Evolutionary conservation across 1,139 yeast genomes (phyloP), one percentile per base, ranked within the genome.

Genomic region (Candida sanyaensis): DNA sequence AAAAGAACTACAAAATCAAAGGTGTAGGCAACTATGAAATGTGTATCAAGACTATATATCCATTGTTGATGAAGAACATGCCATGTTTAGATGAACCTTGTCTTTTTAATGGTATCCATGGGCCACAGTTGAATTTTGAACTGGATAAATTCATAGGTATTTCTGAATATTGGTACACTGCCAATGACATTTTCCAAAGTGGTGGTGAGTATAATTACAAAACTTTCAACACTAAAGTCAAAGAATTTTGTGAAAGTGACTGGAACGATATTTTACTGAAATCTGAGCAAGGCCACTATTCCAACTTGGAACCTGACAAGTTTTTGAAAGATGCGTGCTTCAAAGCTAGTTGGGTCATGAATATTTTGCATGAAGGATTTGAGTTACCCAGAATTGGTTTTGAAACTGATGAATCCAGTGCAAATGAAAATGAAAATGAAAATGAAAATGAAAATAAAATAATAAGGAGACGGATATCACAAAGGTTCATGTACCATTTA

Each of bases 141-240:
- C 73, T 73, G 45, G 93, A 87, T 58, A 83, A 79, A 56, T 87
- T 88, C 64, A 81, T 88, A 34, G 96, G 96, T 0, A 81, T 86
- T 21, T 85, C 92, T 1, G 96, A 88, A 59, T 88, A 86, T 65
- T 87, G 93, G 93, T 88, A 88, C 59, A 86, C 93, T 1, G 91
- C 93, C 4, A 86, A 87, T 60, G 95, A 88, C 58, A 81, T 88
- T 5, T 87, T 87, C 60, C 81, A 84, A 47, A 77, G 88, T 66
- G 91, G 91, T 8, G 93, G 93, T 6, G 87, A 82, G 49, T 87
- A 87, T 59, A 84, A 84, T 56, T 86, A 78, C 59, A 73, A 78
- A 47, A 68, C 72, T 34, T 86, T 85, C 60, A 85, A 81, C 61
- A 74, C 74, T 40, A 78, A 80, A 47, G 87, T 86, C 4, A 77